Conservation (phyloP, 179 eudicot species). For the Drosera spatulata region DNA sequence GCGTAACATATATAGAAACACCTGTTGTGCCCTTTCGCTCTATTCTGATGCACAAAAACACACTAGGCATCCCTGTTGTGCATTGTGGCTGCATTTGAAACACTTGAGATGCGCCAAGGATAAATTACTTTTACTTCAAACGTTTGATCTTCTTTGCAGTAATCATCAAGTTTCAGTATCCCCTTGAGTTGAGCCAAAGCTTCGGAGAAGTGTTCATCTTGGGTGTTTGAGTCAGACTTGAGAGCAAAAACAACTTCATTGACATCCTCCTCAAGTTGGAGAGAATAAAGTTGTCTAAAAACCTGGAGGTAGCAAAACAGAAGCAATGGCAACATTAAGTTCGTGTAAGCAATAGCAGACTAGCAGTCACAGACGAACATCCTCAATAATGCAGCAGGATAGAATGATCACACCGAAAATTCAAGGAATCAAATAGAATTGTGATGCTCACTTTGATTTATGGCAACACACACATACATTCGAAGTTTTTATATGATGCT, state of each 20-base stretch:
- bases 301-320: constrained; percentile 31
- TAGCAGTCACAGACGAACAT: too few relatives aligned
- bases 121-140: constrained; percentile 14
- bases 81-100: too few relatives aligned
- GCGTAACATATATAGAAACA: too few relatives aligned
- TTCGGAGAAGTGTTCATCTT: constrained; percentile 36
- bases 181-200: constrained; percentile 36
- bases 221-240: constrained; percentile 22
- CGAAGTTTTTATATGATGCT: background rate
- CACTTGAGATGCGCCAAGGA: too few relatives aligned
- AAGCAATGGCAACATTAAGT: background rate
- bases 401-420: too few relatives aligned
- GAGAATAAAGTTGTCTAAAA: constrained; percentile 52
- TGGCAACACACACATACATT: too few relatives aligned
- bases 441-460: too few relatives aligned
- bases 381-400: too few relatives aligned
- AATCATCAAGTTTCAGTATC: constrained; percentile 34
- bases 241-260: constrained; percentile 79
- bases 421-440: too few relatives aligned
- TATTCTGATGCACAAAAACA: too few relatives aligned
- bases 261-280: constrained; percentile 87
- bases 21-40: too few relatives aligned
- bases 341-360: background rate
- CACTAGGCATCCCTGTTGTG: too few relatives aligned
- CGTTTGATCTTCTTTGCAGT: constrained; percentile 48